Percentiles rank a stretch among this genome's conserved stretches.
phyloP scores from a whole-genome alignment of 176 grass and related monocot species.

The Eragrostis curvula region DNA sequence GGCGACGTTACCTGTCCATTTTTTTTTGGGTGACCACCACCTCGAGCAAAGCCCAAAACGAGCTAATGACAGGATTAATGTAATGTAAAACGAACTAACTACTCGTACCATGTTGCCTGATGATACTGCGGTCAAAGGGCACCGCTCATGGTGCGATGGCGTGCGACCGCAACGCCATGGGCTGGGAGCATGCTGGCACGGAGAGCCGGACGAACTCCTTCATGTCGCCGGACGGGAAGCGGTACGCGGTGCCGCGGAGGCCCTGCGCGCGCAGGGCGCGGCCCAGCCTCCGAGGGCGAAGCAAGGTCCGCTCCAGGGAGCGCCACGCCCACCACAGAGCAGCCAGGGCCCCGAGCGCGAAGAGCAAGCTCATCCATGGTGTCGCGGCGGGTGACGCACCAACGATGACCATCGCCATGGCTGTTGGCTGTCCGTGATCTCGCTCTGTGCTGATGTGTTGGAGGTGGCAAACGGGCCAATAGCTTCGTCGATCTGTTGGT shows the following conservation, averaged over 20 bases:
- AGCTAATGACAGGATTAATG: no score
- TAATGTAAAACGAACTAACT: no score
- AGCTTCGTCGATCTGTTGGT: no score
- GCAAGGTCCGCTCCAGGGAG: slow-evolving; percentile 26
- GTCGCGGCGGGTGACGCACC: background rate
- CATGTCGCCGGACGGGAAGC: slow-evolving; percentile 49
- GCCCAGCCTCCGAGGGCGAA: slow-evolving; percentile 44
- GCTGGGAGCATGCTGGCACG: slow-evolving; percentile 24
- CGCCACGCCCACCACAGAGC: slow-evolving; percentile 17
- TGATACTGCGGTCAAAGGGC: slow-evolving; percentile 24
- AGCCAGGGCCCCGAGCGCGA: slow-evolving; percentile 11
- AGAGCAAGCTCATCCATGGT: slow-evolving; percentile 29
- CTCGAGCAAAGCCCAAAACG: no score
- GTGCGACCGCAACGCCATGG: slow-evolving; percentile 58
- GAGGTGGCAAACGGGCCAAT: background rate
- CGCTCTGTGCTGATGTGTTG: background rate
- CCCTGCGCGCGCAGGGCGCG: slow-evolving; percentile 51
- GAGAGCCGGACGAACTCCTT: slow-evolving; percentile 23
- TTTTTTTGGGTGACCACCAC: no score
- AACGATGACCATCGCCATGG: background rate
- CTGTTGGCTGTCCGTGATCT: background rate
- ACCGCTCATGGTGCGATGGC: slow-evolving; percentile 42
- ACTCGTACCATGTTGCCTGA: slow-evolving; percentile 55
- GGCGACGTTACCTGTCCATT: slow-evolving; percentile 51
- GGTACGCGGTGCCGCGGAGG: slow-evolving; percentile 45